Evolutionary conservation across 306 rosid genomes (phyloP).

Genomic region (Cucumis cinereus): DNA sequence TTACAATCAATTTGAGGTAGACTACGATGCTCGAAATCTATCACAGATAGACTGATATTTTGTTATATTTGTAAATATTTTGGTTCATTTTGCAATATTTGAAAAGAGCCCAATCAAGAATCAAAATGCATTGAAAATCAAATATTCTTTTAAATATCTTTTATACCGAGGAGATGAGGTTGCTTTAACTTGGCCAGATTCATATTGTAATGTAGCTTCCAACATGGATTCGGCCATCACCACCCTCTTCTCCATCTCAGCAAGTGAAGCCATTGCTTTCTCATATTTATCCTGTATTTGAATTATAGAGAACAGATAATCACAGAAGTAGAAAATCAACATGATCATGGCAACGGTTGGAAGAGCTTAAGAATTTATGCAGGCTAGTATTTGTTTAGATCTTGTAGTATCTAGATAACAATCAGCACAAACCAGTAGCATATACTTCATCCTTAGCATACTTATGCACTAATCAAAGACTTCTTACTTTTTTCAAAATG

Average conservation of each 20-base stretch:
- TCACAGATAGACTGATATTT: no score
- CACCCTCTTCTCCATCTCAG: conserved; percentile 71
- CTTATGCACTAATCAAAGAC: no score
- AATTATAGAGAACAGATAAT: neutral
- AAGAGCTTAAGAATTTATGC: neutral
- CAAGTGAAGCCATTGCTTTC: conserved; percentile 48
- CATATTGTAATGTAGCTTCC: conserved; percentile 91
- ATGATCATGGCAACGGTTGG: neutral
- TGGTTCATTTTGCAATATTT: no score
- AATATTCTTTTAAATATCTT: neutral
- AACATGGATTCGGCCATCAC: conserved; percentile 80
- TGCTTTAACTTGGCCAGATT: conserved; percentile 90
- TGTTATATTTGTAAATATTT: no score
- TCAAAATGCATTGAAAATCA: neutral
- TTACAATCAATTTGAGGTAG: no score
- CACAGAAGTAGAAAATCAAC: neutral
- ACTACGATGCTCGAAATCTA: no score
- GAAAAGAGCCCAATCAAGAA: neutral
- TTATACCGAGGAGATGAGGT: conserved; percentile 62
- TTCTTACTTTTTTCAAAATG: no score
- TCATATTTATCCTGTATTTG: conserved; percentile 80
- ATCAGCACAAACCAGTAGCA: neutral
- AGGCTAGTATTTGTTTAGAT: neutral
- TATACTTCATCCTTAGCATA: neutral
- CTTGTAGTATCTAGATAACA: neutral